Percentiles rank a stretch among this genome's conserved stretches.
phyloP scores from a whole-genome alignment of 495 filamentous ascomycete genomes.

The Massariosphaeria phaeospora region DNA sequence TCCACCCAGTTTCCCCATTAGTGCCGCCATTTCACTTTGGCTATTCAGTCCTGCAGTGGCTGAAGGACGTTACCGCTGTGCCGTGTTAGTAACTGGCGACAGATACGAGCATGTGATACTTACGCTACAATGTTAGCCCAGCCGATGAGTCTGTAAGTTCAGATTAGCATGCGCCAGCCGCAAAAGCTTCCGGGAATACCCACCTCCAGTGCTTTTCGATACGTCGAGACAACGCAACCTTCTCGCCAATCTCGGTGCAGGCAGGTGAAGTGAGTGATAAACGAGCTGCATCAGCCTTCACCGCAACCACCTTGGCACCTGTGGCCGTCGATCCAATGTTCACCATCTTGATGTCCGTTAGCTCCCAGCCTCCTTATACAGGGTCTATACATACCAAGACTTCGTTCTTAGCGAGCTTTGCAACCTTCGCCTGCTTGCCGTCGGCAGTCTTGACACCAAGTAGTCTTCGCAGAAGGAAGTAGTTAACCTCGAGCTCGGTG shows the following conservation, averaged over 20 bases:
- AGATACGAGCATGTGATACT: slow-evolving; percentile 35
- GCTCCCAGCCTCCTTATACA: background rate
- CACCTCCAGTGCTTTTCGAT: slow-evolving; percentile 99
- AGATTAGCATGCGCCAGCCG: slow-evolving; percentile 57
- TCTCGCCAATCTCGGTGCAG: slow-evolving; percentile 91
- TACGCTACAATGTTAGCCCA: slow-evolving; percentile 74
- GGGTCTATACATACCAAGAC: slow-evolving; percentile 51
- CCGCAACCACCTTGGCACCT: slow-evolving; percentile 84
- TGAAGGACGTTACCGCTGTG: slow-evolving; percentile 24
- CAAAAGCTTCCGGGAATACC: slow-evolving; percentile 44
- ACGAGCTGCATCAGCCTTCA: slow-evolving; percentile 96
- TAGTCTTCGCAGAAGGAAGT: slow-evolving; percentile 89
- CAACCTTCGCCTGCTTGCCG: slow-evolving; percentile 98
- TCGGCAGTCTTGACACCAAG: slow-evolving; percentile 97
- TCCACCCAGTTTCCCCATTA: background rate
- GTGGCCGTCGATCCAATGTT: slow-evolving; percentile 98
- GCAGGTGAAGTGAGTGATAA: slow-evolving; percentile 80
- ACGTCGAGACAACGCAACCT: slow-evolving; percentile 90
- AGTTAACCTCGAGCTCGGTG: slow-evolving; percentile 96
- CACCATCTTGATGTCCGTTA: slow-evolving; percentile 59
- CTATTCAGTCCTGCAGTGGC: slow-evolving; percentile 22
- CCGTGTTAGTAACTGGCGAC: background rate
- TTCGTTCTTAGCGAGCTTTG: slow-evolving; percentile 94
- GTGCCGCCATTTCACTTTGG: background rate
- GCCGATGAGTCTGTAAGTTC: slow-evolving; percentile 26